Conservation (phyloP, 2,329 filamentous ascomycete species). For the Aspergillus proliferans region DNA sequence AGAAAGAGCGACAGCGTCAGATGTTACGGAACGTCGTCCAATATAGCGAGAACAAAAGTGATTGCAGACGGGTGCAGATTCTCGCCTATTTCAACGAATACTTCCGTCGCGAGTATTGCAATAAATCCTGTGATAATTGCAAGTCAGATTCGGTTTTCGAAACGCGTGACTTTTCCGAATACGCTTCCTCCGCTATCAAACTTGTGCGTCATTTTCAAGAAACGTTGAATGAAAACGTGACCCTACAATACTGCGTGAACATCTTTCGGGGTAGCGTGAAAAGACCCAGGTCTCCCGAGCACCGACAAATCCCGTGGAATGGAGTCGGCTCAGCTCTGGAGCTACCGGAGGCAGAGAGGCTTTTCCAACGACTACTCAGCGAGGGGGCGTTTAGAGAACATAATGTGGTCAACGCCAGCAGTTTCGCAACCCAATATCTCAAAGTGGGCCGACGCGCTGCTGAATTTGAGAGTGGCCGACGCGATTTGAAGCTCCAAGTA, state of each 20-base stretch:
- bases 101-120: constrained; percentile 67
- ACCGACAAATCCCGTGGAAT: constrained; percentile 52
- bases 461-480: constrained; percentile 42
- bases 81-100: constrained; percentile 90
- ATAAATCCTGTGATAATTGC: constrained; percentile 82
- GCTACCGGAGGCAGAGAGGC: constrained; percentile 69
- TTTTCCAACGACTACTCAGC: constrained; percentile 70
- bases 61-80: constrained; percentile 82
- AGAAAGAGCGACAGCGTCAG: constrained; percentile 74
- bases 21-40: constrained; percentile 82
- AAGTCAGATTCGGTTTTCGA: constrained; percentile 65
- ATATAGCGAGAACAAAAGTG: constrained; percentile 82
- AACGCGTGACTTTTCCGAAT: constrained; percentile 66
- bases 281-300: constrained; percentile 48
- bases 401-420: constrained; percentile 57
- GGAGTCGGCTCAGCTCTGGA: constrained; percentile 65
- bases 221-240: constrained; percentile 50
- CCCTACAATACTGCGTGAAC: constrained; percentile 75
- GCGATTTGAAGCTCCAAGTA: constrained; percentile 49
- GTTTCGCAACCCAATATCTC: constrained; percentile 67
- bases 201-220: constrained; percentile 57
- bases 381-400: constrained; percentile 69
- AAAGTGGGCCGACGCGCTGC: constrained; percentile 38
- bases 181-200: constrained; percentile 64
- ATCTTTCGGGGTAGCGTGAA: constrained; percentile 67